Base-by-base conservation (phyloP, 768 basidiomycete species). In the Tremella fuciformis region DNA sequence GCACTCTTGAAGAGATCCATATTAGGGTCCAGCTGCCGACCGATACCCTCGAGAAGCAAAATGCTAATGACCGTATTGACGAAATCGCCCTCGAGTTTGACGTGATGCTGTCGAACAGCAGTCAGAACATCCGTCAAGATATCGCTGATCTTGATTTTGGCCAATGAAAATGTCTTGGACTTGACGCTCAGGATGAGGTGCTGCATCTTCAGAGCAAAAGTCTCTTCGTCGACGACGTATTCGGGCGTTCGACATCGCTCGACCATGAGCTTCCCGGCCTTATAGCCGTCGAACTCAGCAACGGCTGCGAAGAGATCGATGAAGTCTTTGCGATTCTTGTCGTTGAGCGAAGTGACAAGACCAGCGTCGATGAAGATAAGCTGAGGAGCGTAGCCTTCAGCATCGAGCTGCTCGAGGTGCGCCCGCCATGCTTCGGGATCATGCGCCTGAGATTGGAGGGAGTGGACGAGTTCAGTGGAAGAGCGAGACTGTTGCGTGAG, bases 1-100 rank as follows among this genome's bases (percentile, higher is more conserved):
- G 94, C 88, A 78, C 88, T 91, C 72, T 92, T 91, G 82, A 99
- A 97, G 58, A 99, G 76, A 78, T 99, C 96, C 77, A 98, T 78
- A 13, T 82, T 81, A 1, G 96, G 93, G 77, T 99, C 92, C 63
- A 99, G 76, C 79, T 88, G 91, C 59, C 94, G 80, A 19, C 96
- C 96, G 65, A 99, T 97, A 1, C 96, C 96, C 78, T 99, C 96
- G 54, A 99, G 80, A 40, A 99, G 76, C 54, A 99, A 78, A 56
- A 97, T 91, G 9, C 89, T 89, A 59, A 99, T 88, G 59, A 99
- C 91, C 0, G 96, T 98, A 77, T 99, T 99, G 46, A 98, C 86
- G 73, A 99, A 99, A 76, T 98, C 96, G 13, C 87, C 91, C 79
- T 99, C 94, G 86, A 99, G 89, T 80, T 91, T 97, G 63, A 98